Percentiles rank a stretch among this genome's conserved stretches.
These are phyloP conservation scores for Camellia oleifera DNA, from an alignment of 179 eudicot genomes.

Conservation along the genomic window DNA sequence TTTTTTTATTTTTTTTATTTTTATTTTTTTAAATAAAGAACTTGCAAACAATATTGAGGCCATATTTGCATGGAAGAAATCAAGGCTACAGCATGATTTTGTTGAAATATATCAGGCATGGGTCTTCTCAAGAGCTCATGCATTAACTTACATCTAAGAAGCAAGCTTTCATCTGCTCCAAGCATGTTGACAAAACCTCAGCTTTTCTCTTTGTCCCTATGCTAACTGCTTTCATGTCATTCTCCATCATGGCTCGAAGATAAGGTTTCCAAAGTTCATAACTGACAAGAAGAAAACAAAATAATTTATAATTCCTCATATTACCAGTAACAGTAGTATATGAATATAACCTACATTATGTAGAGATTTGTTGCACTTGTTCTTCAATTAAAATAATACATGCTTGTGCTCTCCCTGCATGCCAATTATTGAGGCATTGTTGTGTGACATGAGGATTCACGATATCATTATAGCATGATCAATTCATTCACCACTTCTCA, in stretches of 20 bases:
- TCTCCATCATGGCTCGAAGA: conserved; percentile 91
- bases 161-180: conserved; percentile 87
- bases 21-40: not conserved
- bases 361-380: too few species aligned
- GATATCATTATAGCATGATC: too few species aligned
- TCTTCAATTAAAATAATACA: too few species aligned
- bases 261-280: conserved; percentile 97
- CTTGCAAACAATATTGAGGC: not conserved
- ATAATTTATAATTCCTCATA: too few species aligned
- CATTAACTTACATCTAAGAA: conserved; percentile 73
- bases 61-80: not conserved
- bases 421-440: too few species aligned
- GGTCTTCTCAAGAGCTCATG: not conserved
- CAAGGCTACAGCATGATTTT: not conserved
- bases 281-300: conserved; percentile 30
- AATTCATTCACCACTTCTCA: too few species aligned
- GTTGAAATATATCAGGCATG: not conserved
- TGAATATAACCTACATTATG: too few species aligned
- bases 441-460: too few species aligned
- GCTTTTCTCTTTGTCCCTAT: conserved; percentile 66
- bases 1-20: not conserved
- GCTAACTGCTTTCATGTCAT: conserved; percentile 94
- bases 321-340: too few species aligned
- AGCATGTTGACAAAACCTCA: conserved; percentile 71
- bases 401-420: too few species aligned